A percentile compares a stretch with the other conserved stretches of the same genome.
These are phyloP conservation scores for Pichiaceae sp. DNA, from an alignment of 1,139 yeast genomes.

Conservation along the genomic window DNA sequence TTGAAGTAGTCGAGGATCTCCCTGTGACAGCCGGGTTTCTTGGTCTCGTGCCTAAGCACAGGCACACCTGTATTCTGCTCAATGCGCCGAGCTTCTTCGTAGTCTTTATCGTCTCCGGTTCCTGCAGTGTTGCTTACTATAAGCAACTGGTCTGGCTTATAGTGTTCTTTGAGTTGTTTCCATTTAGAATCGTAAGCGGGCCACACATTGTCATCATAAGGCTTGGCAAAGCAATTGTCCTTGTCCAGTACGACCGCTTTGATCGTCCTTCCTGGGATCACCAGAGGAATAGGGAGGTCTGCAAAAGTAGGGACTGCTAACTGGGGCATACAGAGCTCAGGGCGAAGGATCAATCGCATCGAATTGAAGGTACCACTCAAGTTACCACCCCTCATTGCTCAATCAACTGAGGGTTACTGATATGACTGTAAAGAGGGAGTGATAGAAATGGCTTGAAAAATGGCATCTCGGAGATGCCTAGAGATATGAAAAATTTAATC, in stretches of 20 bases:
- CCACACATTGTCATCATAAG: constrained; percentile 76
- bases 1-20: constrained; percentile 61
- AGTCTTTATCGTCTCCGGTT: constrained; percentile 60
- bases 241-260: constrained; percentile 85
- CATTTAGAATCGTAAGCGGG: constrained; percentile 60
- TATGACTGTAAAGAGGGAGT: background rate
- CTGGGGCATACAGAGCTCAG: constrained; percentile 66
- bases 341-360: constrained; percentile 50
- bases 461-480: background rate
- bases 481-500: background rate
- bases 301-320: constrained; percentile 56
- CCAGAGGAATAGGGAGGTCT: constrained; percentile 39
- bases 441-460: background rate
- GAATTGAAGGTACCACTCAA: constrained; percentile 70
- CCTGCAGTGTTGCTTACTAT: constrained; percentile 95
- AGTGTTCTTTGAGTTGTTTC: constrained; percentile 42
- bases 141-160: constrained; percentile 59
- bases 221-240: constrained; percentile 90
- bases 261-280: constrained; percentile 31
- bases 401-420: background rate
- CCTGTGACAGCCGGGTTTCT: constrained; percentile 82
- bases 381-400: constrained; percentile 28
- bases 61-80: constrained; percentile 66
- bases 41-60: constrained; percentile 69
- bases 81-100: constrained; percentile 54